phyloP scores from a whole-genome alignment of 2,329 filamentous ascomycete genomes.

The Biscogniauxia mediterranea region DNA sequence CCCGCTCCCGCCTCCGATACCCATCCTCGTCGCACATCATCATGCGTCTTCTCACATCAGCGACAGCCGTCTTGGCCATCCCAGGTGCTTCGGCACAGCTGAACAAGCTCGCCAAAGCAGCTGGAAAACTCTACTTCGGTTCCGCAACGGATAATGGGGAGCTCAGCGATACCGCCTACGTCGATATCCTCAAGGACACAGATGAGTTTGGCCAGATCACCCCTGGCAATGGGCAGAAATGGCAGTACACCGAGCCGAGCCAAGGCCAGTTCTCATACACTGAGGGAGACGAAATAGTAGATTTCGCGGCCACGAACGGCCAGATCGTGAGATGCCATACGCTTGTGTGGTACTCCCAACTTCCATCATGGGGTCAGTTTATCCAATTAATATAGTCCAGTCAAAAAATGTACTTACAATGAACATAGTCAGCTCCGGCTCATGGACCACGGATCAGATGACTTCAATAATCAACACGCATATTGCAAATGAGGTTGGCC shows the following conservation, averaged over 20 bases:
- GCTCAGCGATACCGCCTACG: constrained; percentile 40
- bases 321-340: constrained; percentile 63
- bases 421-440: constrained; percentile 30
- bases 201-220: constrained; percentile 64
- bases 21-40: background rate
- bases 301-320: constrained; percentile 45
- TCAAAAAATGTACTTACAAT: constrained; percentile 23
- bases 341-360: constrained; percentile 27
- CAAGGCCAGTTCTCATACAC: constrained; percentile 57
- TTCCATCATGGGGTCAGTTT: constrained; percentile 16
- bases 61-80: constrained; percentile 14
- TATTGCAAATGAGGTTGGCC: constrained; percentile 55
- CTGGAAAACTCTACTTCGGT: constrained; percentile 62
- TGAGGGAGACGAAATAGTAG: constrained; percentile 52
- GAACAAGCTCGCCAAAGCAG: constrained; percentile 52
- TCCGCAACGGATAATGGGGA: constrained; percentile 61
- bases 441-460: constrained; percentile 60
- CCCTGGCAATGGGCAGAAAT: constrained; percentile 63
- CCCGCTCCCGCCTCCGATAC: background rate
- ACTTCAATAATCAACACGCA: constrained; percentile 57
- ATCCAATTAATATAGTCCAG: background rate
- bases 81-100: constrained; percentile 36
- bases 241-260: constrained; percentile 59
- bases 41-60: constrained; percentile 4
- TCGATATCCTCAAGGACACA: constrained; percentile 50